Evolutionary conservation across 2,329 filamentous ascomycete genomes (phyloP).

Genomic region (Stromatinia cepivora): DNA sequence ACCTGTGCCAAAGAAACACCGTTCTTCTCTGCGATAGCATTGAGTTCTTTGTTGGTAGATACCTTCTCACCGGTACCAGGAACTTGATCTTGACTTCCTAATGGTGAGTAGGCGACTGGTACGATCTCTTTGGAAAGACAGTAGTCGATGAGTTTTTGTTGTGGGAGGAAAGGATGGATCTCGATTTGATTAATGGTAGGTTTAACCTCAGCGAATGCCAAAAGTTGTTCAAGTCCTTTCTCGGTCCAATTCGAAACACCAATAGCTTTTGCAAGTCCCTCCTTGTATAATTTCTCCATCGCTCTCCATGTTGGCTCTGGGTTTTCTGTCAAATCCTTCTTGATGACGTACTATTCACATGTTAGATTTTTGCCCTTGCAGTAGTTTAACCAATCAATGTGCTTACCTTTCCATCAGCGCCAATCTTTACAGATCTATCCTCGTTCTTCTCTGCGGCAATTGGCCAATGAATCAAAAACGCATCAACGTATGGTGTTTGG

Average conservation of each 20-base stretch:
- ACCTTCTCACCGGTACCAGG: slow-evolving; percentile 68
- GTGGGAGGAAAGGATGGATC: slow-evolving; percentile 70
- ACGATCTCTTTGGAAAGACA: slow-evolving; percentile 69
- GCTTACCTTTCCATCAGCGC: slow-evolving; percentile 51
- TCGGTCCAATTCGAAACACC: slow-evolving; percentile 62
- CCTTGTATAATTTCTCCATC: slow-evolving; percentile 65
- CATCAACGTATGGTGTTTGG: slow-evolving; percentile 76
- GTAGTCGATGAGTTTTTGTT: slow-evolving; percentile 69
- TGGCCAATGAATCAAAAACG: slow-evolving; percentile 83
- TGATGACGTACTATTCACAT: slow-evolving; percentile 55
- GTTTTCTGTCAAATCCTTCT: slow-evolving; percentile 65
- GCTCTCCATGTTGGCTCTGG: slow-evolving; percentile 69
- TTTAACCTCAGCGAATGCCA: slow-evolving; percentile 49
- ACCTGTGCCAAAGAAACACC: slow-evolving; percentile 61
- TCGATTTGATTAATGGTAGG: slow-evolving; percentile 60
- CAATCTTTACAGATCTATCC: slow-evolving; percentile 59
- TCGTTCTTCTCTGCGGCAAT: slow-evolving; percentile 73
- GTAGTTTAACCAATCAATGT: not conserved
- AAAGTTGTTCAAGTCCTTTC: slow-evolving; percentile 54
- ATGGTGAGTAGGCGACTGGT: slow-evolving; percentile 70
- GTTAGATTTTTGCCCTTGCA: slow-evolving; percentile 23
- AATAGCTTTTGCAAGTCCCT: slow-evolving; percentile 59
- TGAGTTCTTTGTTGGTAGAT: slow-evolving; percentile 59
- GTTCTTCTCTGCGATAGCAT: slow-evolving; percentile 64
- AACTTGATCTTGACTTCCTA: slow-evolving; percentile 63